A percentile compares a stretch with the other conserved stretches of the same genome.
Conservation (phyloP, 2,329 filamentous ascomycete species). For the Penicillium sp. region DNA sequence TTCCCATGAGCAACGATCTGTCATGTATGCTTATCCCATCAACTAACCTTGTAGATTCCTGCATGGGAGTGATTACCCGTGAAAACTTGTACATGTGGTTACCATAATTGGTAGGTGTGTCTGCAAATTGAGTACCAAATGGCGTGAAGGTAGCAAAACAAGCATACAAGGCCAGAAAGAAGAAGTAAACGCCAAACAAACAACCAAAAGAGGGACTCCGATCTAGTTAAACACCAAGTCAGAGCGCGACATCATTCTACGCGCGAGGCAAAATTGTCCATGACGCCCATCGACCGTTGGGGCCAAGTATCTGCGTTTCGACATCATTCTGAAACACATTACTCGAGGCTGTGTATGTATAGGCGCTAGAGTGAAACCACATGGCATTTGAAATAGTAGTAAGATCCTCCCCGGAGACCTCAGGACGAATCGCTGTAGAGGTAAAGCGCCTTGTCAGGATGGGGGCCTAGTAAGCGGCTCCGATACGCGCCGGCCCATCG, state of each 20-base stretch:
- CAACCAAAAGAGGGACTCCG: not conserved
- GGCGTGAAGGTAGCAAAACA: not conserved
- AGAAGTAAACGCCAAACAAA: conserved; percentile 9
- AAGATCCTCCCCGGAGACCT: not conserved
- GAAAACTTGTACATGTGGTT: conserved; percentile 22
- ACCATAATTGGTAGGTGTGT: conserved; percentile 26
- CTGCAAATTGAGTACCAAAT: not conserved
- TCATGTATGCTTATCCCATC: not conserved
- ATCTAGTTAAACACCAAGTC: conserved; percentile 19
- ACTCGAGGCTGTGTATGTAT: conserved; percentile 19
- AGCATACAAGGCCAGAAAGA: conserved; percentile 4
- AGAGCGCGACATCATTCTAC: conserved; percentile 10
- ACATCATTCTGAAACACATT: conserved; percentile 27
- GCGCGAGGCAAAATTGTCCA: conserved; percentile 16
- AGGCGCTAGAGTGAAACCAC: conserved; percentile 35
- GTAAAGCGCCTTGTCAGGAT: conserved; percentile 14
- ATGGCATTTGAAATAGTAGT: conserved; percentile 12
- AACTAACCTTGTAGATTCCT: conserved; percentile 22
- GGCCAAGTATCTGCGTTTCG: conserved; percentile 10
- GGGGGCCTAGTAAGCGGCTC: conserved; percentile 13
- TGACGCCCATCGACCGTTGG: conserved; percentile 12
- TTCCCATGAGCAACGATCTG: conserved; percentile 17
- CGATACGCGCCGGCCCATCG: conserved; percentile 23
- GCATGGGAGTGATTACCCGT: conserved; percentile 26
- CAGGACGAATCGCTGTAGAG: conserved; percentile 9